phyloP scores from a whole-genome alignment of 495 filamentous ascomycete genomes.

The Lindgomyces ingoldianus region DNA sequence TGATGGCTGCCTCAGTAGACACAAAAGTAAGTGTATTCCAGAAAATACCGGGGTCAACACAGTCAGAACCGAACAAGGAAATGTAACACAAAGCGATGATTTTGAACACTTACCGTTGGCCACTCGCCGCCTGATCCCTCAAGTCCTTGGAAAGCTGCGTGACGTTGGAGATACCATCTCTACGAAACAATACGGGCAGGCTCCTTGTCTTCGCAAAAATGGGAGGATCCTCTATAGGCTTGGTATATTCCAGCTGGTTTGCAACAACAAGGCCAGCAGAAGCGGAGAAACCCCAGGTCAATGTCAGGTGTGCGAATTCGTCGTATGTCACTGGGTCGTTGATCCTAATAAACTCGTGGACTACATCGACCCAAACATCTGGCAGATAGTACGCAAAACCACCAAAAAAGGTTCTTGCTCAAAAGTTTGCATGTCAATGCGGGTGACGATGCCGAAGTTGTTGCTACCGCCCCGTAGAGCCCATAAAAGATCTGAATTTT shows the following conservation, averaged over 20 bases:
- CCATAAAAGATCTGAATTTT: slow-evolving; percentile 12
- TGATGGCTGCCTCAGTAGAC: background rate
- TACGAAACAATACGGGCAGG: background rate
- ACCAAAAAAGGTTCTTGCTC: background rate
- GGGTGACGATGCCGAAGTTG: slow-evolving; percentile 9
- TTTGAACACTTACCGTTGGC: background rate
- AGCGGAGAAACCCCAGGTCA: background rate
- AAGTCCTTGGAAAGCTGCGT: background rate
- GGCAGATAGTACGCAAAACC: background rate
- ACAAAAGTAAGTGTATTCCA: background rate
- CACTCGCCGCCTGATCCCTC: background rate
- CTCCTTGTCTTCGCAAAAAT: slow-evolving; percentile 2
- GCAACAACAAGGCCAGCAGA: background rate
- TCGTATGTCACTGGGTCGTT: slow-evolving; percentile 8
- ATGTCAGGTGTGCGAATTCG: slow-evolving; percentile 3
- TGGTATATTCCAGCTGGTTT: slow-evolving; percentile 6
- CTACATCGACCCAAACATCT: background rate
- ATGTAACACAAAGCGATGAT: background rate
- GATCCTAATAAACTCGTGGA: slow-evolving; percentile 2
- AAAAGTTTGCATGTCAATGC: background rate
- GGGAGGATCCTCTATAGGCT: slow-evolving; percentile 8
- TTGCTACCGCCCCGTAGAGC: slow-evolving; percentile 9
- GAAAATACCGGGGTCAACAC: background rate
- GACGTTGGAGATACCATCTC: background rate
- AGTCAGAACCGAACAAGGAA: background rate